Conservation (phyloP, 306 rosid species). For the Prunus salicina region DNA sequence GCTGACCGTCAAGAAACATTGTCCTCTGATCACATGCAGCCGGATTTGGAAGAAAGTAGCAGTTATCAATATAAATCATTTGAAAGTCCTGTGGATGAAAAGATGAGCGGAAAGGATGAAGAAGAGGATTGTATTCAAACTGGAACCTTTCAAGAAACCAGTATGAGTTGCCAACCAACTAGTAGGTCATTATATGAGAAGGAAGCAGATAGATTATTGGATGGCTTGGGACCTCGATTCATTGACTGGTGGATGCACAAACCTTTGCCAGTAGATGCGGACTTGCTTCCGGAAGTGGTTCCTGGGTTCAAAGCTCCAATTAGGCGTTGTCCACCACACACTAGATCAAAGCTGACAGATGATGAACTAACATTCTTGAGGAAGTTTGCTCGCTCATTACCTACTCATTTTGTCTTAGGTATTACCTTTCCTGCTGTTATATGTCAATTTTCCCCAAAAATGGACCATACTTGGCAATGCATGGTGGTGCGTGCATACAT, state of each 20-base stretch:
- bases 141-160: constrained; percentile 16
- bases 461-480: not conserved
- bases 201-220: constrained; percentile 77
- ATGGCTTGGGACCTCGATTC: constrained; percentile 85
- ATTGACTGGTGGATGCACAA: constrained; percentile 92
- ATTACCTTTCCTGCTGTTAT: constrained; percentile 23
- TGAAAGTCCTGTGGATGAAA: constrained; percentile 26
- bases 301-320: constrained; percentile 65
- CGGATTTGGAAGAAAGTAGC: constrained; percentile 24
- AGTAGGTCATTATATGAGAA: constrained; percentile 65
- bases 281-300: constrained; percentile 74
- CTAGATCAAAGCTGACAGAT: constrained; percentile 50
- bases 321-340: constrained; percentile 63
- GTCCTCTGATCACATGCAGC: constrained; percentile 18
- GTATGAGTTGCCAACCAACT: constrained; percentile 26
- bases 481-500: constrained; percentile 9
- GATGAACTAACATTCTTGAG: constrained; percentile 65
- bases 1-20: constrained; percentile 20
- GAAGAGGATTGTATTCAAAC: constrained; percentile 20
- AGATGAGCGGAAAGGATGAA: constrained; percentile 15
- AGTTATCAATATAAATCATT: constrained; percentile 15
- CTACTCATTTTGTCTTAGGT: constrained; percentile 95
- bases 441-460: not conserved
- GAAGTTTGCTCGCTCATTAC: constrained; percentile 62
- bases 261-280: constrained; percentile 93